Base-by-base conservation (phyloP, 169 alveolate species). In the Plasmodium chabaudi region DNA sequence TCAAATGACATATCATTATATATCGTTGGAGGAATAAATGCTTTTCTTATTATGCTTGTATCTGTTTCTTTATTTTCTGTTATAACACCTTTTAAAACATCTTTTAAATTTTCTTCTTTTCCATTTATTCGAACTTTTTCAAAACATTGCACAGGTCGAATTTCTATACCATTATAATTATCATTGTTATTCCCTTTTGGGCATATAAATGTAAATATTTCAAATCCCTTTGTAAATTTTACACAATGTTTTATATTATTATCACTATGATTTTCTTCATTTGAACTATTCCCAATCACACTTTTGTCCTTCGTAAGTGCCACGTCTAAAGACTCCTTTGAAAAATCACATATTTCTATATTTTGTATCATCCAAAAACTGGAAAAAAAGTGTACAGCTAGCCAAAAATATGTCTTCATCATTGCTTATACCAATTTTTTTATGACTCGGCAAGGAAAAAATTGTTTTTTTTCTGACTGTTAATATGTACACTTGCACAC, bases 1-100 rank as follows among this genome's bases (percentile, higher is more conserved):
- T 75, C 88, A 5, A 75, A 63, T 49, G 49, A 17, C 39, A 57
- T 13, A 75, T 75, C 73, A 25, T 12, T 51, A 13, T 46, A 61
- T 21, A 75, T 75, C 1, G 75, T 47, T 9, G 88, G 88, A 5
- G 88, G 75, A 13, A 75, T 75, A 23, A 75, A 75, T 46, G 64
- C 88, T 21, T 17, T 64, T n/a, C 75, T 75, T 19, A 64, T 64
- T 12, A 44, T 63, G 9, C 15, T 2, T 9, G 15, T 17, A 51
- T 75, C 88, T 7, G 42, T 75, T 12, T 63, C 75, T 9, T 49
- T 47, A 17, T 34, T 75, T 61, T 75, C 75, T 51, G 17, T 42
- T 39, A 63, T 9, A 13, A 61, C 67, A 3, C 88, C 88, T 42
- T 75, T 61, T 23, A 75, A 21, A n/a, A 75, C 10, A 0, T 75